A percentile compares a stretch with the other conserved stretches of the same genome.
Evolutionary conservation across 2,329 filamentous ascomycete species (phyloP).

Genomic region (Curvularia verruculosa): DNA sequence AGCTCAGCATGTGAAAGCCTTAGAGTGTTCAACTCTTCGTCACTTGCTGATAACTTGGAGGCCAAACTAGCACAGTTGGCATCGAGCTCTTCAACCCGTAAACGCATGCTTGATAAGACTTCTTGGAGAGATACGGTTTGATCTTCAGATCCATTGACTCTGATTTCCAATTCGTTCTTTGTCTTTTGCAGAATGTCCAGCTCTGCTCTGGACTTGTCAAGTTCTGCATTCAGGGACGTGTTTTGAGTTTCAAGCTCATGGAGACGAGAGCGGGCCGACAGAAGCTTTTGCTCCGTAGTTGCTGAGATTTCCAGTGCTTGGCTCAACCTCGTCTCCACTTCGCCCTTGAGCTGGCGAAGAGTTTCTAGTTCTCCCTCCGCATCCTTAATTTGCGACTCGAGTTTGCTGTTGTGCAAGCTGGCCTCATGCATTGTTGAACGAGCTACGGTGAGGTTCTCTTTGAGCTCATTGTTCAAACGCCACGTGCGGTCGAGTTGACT

Average conservation of each 20-base stretch:
- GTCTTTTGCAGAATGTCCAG: slow-evolving; percentile 19
- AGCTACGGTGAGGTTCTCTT: slow-evolving; percentile 23
- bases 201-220: slow-evolving; percentile 12
- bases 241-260: slow-evolving; percentile 14
- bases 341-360: slow-evolving; percentile 22
- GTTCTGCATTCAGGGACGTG: slow-evolving; percentile 9
- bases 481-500: slow-evolving; percentile 13
- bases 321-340: slow-evolving; percentile 18
- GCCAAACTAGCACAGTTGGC: slow-evolving; percentile 26
- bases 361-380: slow-evolving; percentile 19
- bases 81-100: slow-evolving; percentile 23
- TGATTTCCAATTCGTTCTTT: slow-evolving; percentile 19
- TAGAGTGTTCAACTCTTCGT: slow-evolving; percentile 22
- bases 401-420: slow-evolving; percentile 21
- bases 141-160: slow-evolving; percentile 15
- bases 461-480: slow-evolving; percentile 22
- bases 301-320: slow-evolving; percentile 5
- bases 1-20: slow-evolving; percentile 18
- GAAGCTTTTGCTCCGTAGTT: slow-evolving; percentile 18
- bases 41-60: slow-evolving; percentile 22
- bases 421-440: slow-evolving; percentile 18
- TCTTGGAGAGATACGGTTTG: slow-evolving; percentile 20
- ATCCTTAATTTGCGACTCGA: slow-evolving; percentile 18
- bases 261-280: slow-evolving; percentile 14
- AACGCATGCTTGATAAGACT: slow-evolving; percentile 24